Conservation (phyloP, 345 rosid genomes). For the Litchi chinensis region DNA sequence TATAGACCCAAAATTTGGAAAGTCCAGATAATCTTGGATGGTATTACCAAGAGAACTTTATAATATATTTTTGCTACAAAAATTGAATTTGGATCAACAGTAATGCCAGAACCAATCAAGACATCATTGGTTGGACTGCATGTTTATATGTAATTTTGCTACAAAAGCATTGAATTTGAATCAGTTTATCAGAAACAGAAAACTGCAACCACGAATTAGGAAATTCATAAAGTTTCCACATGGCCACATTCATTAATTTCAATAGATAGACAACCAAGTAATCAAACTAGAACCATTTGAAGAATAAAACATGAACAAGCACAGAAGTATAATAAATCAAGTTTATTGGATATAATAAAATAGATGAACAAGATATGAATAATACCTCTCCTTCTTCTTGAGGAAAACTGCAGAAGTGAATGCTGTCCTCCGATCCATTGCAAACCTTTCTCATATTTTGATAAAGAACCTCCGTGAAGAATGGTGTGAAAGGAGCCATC, state of each 20-base stretch:
- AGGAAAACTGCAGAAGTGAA: conserved; percentile 88
- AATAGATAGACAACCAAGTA: background rate
- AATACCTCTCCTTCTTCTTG: conserved; percentile 80
- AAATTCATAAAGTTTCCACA: no score
- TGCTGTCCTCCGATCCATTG: conserved; percentile 75
- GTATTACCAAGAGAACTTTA: background rate
- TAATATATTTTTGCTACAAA: background rate
- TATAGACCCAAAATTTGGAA: background rate
- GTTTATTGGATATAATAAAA: background rate
- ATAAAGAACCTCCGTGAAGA: conserved; percentile 91
- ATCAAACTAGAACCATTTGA: background rate
- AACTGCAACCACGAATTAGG: background rate
- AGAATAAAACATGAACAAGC: background rate
- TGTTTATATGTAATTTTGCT: no score
- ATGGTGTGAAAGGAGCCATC: conserved; percentile 99
- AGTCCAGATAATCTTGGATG: background rate
- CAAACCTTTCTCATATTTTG: conserved; percentile 89
- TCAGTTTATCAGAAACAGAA: background rate
- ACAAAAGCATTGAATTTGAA: no score
- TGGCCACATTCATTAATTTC: background rate
- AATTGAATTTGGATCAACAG: background rate
- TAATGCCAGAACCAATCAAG: no score
- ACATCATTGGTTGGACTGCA: no score
- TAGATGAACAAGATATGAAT: background rate
- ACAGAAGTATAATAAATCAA: background rate